phyloP scores from a whole-genome alignment of 2,329 filamentous ascomycete species.

The Alternaria ethzedia region DNA sequence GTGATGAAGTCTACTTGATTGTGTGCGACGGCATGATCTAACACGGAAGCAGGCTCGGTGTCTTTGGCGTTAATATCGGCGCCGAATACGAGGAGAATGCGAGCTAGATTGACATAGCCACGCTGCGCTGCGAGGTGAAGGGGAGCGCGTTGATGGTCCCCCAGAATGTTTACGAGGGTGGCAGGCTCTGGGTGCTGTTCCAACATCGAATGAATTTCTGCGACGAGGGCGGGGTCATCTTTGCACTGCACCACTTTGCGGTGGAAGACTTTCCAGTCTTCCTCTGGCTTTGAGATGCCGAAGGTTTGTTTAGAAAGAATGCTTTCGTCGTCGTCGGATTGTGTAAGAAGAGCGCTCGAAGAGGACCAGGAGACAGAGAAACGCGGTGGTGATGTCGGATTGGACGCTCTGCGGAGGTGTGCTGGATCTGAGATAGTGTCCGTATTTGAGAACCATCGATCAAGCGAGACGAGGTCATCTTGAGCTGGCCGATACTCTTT shows the following conservation, averaged over 20 bases:
- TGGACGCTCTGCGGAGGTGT: background rate
- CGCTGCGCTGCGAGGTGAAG: slow-evolving; percentile 21
- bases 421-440: slow-evolving; percentile 13
- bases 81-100: slow-evolving; percentile 10
- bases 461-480: background rate
- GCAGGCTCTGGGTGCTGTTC: slow-evolving; percentile 11
- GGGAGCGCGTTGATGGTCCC: slow-evolving; percentile 18
- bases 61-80: slow-evolving; percentile 27
- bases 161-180: slow-evolving; percentile 13
- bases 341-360: background rate
- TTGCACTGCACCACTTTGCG: slow-evolving; percentile 8
- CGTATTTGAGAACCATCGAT: slow-evolving; percentile 10
- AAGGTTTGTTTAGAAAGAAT: background rate
- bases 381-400: slow-evolving; percentile 5
- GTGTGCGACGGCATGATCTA: slow-evolving; percentile 21
- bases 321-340: slow-evolving; percentile 10
- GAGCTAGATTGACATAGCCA: slow-evolving; percentile 17
- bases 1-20: slow-evolving; percentile 17
- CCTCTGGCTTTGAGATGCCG: background rate
- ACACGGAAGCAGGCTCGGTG: slow-evolving; percentile 15
- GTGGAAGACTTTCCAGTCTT: slow-evolving; percentile 23
- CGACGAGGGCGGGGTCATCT: background rate
- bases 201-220: slow-evolving; percentile 5
- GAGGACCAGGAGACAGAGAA: slow-evolving; percentile 8
- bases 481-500: background rate